A percentile compares a stretch with the other conserved stretches of the same genome.
These are phyloP conservation scores for Stemphylium beticola DNA, from an alignment of 2,329 filamentous ascomycete genomes.

Conservation along the genomic window DNA sequence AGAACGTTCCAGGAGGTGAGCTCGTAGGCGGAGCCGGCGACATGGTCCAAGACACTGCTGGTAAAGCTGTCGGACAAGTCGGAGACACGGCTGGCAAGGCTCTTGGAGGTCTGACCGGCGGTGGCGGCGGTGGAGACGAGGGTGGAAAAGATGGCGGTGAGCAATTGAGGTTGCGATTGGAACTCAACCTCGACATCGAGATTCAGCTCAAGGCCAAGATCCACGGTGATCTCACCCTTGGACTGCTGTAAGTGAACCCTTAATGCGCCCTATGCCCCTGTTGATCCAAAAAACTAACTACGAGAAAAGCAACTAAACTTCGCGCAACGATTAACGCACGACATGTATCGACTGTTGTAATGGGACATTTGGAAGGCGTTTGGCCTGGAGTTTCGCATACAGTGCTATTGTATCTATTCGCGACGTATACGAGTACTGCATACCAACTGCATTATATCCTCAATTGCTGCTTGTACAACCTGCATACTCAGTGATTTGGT, in stretches of 20 bases:
- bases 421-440: slow-evolving; percentile 25
- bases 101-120: slow-evolving; percentile 56
- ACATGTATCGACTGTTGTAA: slow-evolving; percentile 13
- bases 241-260: slow-evolving; percentile 53
- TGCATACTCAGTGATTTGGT: no score
- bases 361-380: slow-evolving; percentile 34
- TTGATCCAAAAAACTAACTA: slow-evolving; percentile 21
- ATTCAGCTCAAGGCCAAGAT: slow-evolving; percentile 70
- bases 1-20: slow-evolving; percentile 60
- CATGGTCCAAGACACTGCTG: slow-evolving; percentile 63
- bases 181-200: slow-evolving; percentile 68
- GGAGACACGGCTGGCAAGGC: slow-evolving; percentile 52
- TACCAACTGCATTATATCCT: not conserved
- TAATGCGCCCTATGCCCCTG: no score
- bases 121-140: slow-evolving; percentile 45
- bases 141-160: slow-evolving; percentile 49
- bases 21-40: slow-evolving; percentile 60
- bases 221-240: slow-evolving; percentile 67
- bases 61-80: slow-evolving; percentile 57
- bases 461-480: no score
- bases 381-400: slow-evolving; percentile 21
- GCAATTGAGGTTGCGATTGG: slow-evolving; percentile 63
- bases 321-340: slow-evolving; percentile 23
- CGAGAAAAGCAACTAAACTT: slow-evolving; percentile 38
- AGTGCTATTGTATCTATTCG: slow-evolving; percentile 32